phyloP scores from a whole-genome alignment of 345 rosid genomes.

The Anastatica hierochuntica region DNA sequence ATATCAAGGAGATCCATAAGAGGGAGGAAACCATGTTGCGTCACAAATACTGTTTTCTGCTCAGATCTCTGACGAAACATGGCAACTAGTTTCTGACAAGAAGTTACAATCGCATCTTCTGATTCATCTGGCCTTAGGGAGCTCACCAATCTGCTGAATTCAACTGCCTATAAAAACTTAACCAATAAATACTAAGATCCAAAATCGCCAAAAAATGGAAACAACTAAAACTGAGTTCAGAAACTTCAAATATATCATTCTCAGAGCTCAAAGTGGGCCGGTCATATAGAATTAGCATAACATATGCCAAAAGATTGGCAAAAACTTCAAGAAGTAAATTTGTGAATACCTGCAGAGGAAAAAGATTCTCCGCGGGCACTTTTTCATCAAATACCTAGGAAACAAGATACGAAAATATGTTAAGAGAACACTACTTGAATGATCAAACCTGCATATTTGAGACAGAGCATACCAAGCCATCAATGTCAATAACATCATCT shows the following conservation, averaged over 20 bases:
- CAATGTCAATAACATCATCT: conserved; percentile 87
- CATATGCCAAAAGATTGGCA: background rate
- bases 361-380: conserved; percentile 69
- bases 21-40: conserved; percentile 90
- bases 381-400: conserved; percentile 82
- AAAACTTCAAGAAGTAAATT: too few species aligned
- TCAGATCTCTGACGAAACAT: conserved; percentile 83
- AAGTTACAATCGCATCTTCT: conserved; percentile 75
- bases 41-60: conserved; percentile 80
- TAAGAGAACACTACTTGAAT: conserved; percentile 3
- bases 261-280: conserved; percentile 17
- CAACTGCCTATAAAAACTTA: conserved; percentile 60
- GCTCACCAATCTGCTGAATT: conserved; percentile 78
- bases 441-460: conserved; percentile 2
- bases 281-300: conserved; percentile 3
- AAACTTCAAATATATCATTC: background rate
- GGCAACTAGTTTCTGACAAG: conserved; percentile 65
- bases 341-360: conserved; percentile 99
- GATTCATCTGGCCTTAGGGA: conserved; percentile 66
- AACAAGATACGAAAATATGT: conserved; percentile 3
- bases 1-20: conserved; percentile 79
- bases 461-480: conserved; percentile 65
- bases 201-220: background rate
- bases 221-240: background rate
- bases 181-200: conserved; percentile 3